phyloP scores from a whole-genome alignment of 768 basidiomycete genomes.

The Suillus tomentosus region DNA sequence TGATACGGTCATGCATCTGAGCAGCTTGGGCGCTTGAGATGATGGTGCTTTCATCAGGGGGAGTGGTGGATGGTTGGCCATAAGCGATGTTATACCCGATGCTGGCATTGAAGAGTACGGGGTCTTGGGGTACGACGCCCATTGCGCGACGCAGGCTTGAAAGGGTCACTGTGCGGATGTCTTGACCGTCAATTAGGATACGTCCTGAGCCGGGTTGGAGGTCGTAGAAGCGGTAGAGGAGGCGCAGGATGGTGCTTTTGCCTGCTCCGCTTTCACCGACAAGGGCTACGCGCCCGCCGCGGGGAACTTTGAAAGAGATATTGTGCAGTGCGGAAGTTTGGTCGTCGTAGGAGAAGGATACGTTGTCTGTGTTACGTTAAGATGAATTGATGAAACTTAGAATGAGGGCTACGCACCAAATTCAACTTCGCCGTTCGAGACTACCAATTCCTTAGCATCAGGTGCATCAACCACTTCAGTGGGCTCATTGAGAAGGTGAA shows the following conservation, averaged over 20 bases:
- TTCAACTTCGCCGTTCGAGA: slow-evolving; percentile 79
- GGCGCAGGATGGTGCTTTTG: slow-evolving; percentile 83
- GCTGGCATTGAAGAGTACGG: slow-evolving; percentile 69
- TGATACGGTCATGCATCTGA: slow-evolving; percentile 85
- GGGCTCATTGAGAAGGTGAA: slow-evolving; percentile 79
- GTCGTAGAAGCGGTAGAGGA: slow-evolving; percentile 93
- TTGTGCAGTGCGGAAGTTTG: slow-evolving; percentile 66
- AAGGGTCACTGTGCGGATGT: slow-evolving; percentile 88
- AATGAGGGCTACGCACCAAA: slow-evolving; percentile 55
- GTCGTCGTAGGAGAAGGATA: slow-evolving; percentile 82
- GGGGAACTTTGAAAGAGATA: slow-evolving; percentile 87
- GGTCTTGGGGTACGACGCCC: slow-evolving; percentile 74
- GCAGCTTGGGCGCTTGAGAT: slow-evolving; percentile 79
- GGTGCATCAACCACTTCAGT: slow-evolving; percentile 84
- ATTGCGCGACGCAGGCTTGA: slow-evolving; percentile 76
- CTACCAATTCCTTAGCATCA: slow-evolving; percentile 69
- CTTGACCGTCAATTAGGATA: slow-evolving; percentile 83
- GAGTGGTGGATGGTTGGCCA: slow-evolving; percentile 52
- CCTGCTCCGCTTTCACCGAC: slow-evolving; percentile 84
- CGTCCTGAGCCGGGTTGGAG: slow-evolving; percentile 75
- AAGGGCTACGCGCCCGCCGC: slow-evolving; percentile 85
- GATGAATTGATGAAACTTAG: neutral
- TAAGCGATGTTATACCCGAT: slow-evolving; percentile 76
- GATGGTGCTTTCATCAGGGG: slow-evolving; percentile 60
- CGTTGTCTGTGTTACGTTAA: slow-evolving; percentile 58